phyloP scores from a whole-genome alignment of 176 grass and related monocot species.

The Juncus inflexus region DNA sequence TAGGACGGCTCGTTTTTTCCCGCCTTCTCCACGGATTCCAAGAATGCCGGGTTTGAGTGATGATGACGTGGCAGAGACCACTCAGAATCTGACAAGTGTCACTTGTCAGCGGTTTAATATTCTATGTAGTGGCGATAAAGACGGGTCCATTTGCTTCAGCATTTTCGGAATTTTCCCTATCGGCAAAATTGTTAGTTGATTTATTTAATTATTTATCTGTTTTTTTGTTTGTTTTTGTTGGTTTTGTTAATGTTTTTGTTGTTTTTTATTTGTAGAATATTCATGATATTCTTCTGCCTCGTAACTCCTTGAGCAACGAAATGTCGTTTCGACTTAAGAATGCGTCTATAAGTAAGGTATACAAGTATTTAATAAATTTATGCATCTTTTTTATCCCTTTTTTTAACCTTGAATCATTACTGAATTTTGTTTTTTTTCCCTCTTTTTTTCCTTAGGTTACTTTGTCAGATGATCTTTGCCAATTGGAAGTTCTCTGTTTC shows the following conservation, averaged over 20 bases:
- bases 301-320: constrained; percentile 28
- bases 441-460: constrained; percentile 47
- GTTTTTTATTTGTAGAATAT: constrained; percentile 68
- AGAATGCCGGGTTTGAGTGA: constrained; percentile 78
- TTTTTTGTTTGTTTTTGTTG: background rate
- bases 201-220: constrained; percentile 25
- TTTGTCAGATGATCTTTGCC: constrained; percentile 79
- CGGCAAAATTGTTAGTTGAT: constrained; percentile 88
- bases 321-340: constrained; percentile 52
- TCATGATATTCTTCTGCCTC: constrained; percentile 47
- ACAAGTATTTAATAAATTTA: background rate
- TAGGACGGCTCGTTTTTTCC: constrained; percentile 82
- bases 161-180: constrained; percentile 98
- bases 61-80: constrained; percentile 59
- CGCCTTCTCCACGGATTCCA: constrained; percentile 81
- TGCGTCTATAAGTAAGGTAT: constrained; percentile 84
- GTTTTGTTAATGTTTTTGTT: background rate
- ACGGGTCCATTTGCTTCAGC: constrained; percentile 94
- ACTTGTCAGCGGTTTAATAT: constrained; percentile 85
- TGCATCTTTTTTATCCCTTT: background rate
- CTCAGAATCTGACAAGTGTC: constrained; percentile 63
- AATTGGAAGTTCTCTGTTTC: constrained; percentile 60
- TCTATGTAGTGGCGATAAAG: constrained; percentile 70
- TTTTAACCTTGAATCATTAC: background rate
- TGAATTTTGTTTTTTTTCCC: constrained; percentile 18